Percentiles rank a stretch among this genome's conserved stretches.
phyloP scores from a whole-genome alignment of 140 eudicot species.

The Anethum foeniculum region DNA sequence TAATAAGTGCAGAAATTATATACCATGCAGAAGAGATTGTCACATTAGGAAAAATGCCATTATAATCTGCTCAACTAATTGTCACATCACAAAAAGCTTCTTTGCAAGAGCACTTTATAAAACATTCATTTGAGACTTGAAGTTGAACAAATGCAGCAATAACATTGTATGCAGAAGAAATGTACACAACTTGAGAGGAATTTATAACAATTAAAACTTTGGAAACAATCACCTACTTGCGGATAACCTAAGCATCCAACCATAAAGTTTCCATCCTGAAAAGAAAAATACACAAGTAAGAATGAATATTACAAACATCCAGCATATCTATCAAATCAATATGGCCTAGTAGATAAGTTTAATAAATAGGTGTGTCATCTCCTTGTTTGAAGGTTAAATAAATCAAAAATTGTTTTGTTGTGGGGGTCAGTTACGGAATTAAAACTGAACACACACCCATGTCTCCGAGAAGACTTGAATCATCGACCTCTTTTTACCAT shows the following conservation, averaged over 20 bases:
- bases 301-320: neutral
- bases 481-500: neutral
- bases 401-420: neutral
- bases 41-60: neutral
- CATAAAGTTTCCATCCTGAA: constrained; percentile 99
- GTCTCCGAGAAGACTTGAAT: neutral
- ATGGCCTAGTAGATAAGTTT: neutral
- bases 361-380: neutral
- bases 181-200: neutral
- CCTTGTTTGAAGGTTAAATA: neutral
- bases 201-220: neutral
- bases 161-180: neutral
- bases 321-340: neutral
- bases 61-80: neutral
- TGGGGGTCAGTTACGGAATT: neutral
- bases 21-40: neutral
- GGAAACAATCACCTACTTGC: constrained; percentile 44
- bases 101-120: neutral
- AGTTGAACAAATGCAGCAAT: neutral
- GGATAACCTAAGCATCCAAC: constrained; percentile 91
- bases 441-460: neutral
- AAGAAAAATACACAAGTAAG: neutral
- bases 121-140: neutral
- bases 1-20: neutral
- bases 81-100: neutral